Evolutionary conservation across 257 asterid genomes (phyloP), one percentile per base, ranked within the genome.

Genomic region (Mentha longifolia): DNA sequence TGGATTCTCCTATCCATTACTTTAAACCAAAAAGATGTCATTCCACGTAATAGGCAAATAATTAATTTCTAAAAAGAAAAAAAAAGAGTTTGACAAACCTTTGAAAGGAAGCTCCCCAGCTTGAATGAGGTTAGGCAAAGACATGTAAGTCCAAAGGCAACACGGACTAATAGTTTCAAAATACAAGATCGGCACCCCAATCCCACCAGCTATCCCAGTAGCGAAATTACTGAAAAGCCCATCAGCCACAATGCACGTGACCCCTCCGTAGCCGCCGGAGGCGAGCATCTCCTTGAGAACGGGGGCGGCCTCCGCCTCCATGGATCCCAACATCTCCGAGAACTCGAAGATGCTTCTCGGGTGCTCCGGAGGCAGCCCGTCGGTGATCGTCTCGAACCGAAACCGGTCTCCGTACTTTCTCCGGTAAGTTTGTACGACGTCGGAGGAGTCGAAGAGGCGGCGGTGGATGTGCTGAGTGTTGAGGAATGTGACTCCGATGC

Each of bases 91-190:
- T 7, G 5, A 39, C 1, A 39, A 52, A 52, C 59, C 96, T 73
- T 31, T 41, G 71, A 89, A 85, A 17, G 96, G 96, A 65, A 83
- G 30, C 19, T 87, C 89, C 33, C 87, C 87, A 41, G 82, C 76
- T 55, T 89, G 70, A 52, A 89, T 83, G 52, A 87, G 89, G 31
- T 85, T 79, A 8, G 91, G 95, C 74, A 85, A 45, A 61, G 87
- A 85, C 9, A 88, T 33, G 70, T 82, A 82, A 58, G 80, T 62
- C 96, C 89, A 89, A 17, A 89, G 70, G 2, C 80, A 85, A 76
- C 86, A 83, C 1, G 96, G 87, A 57, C 96, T 87, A 7, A 85
- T 49, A 0, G 96, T 87, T 0, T 84, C 88, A 16, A 89, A 87
- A 68, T 80, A 84, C 60, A 89, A 35, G 1, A 82, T 67, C 0